phyloP scores from a whole-genome alignment of 2,329 filamentous ascomycete species.

The Gyromitra esculenta region DNA sequence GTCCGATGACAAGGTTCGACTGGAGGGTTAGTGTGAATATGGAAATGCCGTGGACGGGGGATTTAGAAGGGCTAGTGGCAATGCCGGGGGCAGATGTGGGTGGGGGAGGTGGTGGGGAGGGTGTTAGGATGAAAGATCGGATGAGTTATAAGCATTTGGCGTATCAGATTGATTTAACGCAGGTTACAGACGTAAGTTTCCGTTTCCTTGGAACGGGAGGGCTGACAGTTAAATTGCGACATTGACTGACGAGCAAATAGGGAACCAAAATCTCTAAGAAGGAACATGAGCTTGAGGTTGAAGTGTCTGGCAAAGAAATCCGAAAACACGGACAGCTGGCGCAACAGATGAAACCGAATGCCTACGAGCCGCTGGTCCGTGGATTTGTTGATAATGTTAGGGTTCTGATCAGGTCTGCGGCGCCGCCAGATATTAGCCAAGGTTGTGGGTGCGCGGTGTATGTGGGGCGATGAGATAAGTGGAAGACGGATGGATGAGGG shows the following conservation, averaged over 20 bases:
- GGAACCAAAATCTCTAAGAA: constrained; percentile 63
- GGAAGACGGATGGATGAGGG: not conserved
- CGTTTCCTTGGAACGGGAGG: not conserved
- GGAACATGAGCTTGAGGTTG: constrained; percentile 83
- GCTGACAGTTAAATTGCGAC: not conserved
- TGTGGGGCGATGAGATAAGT: constrained; percentile 7
- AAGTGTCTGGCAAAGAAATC: constrained; percentile 72
- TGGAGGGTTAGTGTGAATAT: constrained; percentile 94
- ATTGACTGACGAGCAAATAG: not conserved
- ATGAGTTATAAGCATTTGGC: constrained; percentile 88
- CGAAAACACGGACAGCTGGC: constrained; percentile 72
- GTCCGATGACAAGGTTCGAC: constrained; percentile 80
- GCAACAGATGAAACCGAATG: constrained; percentile 66
- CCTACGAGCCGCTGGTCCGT: constrained; percentile 74
- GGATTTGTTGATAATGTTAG: constrained; percentile 79
- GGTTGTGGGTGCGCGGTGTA: constrained; percentile 37
- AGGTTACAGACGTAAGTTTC: constrained; percentile 68
- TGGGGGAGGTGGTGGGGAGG: constrained; percentile 61
- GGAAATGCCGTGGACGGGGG: constrained; percentile 85
- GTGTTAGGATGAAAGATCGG: constrained; percentile 83
- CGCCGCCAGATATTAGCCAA: constrained; percentile 47
- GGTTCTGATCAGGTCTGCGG: constrained; percentile 64
- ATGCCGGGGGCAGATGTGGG: constrained; percentile 63
- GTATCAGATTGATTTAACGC: constrained; percentile 92
- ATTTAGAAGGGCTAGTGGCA: constrained; percentile 66